Conservation (phyloP, 2,329 filamentous ascomycete species). For the Boeremia exigua region DNA sequence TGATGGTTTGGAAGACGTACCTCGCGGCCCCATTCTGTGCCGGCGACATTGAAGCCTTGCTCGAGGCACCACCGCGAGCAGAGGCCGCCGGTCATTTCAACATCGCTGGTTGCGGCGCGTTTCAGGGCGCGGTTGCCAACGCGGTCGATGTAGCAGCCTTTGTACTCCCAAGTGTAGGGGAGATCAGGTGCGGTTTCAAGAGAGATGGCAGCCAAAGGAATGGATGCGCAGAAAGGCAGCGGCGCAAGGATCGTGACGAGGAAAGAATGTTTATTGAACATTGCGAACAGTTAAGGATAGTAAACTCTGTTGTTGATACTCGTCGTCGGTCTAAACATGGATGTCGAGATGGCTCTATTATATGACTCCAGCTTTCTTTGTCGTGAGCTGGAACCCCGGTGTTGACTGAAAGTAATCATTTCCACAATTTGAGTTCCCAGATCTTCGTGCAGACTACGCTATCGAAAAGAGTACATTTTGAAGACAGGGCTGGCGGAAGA, state of each 20-base stretch:
- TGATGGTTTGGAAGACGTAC: background rate
- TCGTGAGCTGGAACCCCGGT: background rate
- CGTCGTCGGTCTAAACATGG: background rate
- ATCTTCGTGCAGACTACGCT: constrained; percentile 1
- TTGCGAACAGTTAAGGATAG: background rate
- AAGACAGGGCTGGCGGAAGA: background rate
- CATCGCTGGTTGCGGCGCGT: background rate
- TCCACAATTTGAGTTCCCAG: background rate
- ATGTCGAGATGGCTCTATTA: background rate
- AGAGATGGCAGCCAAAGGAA: background rate
- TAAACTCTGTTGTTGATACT: background rate
- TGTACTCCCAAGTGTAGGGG: background rate
- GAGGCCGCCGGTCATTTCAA: background rate
- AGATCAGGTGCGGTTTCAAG: background rate
- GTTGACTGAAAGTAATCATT: background rate
- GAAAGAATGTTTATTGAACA: background rate
- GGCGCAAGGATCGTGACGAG: background rate
- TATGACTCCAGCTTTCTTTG: background rate
- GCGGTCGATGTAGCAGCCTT: constrained; percentile 1
- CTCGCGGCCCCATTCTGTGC: constrained; percentile 4
- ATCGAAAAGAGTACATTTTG: constrained; percentile 4
- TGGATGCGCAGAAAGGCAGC: background rate
- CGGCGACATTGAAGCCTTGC: background rate
- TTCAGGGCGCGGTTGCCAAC: background rate
- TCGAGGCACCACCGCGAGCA: background rate